Conservation (phyloP, 2,329 filamentous ascomycete genomes). For the Beauveria australis region DNA sequence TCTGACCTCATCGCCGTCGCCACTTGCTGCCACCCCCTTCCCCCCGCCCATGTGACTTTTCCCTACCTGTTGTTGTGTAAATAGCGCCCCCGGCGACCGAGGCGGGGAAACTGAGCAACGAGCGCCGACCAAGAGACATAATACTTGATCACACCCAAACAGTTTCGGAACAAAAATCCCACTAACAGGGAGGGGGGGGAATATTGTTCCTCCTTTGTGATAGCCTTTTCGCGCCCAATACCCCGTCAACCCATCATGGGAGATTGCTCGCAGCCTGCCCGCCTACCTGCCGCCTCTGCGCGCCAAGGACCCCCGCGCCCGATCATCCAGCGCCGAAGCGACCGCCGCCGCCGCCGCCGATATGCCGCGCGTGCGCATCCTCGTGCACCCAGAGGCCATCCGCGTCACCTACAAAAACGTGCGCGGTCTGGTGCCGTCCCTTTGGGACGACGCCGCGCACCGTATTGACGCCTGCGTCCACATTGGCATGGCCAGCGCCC, state of each 20-base stretch:
- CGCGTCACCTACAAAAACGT: constrained; percentile 64
- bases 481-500: constrained; percentile 67
- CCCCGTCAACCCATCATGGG: constrained; percentile 70
- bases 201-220: neutral
- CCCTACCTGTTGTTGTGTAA: too few relatives aligned
- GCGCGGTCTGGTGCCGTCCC: constrained; percentile 50
- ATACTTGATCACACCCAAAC: neutral
- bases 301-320: constrained; percentile 30
- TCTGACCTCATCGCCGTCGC: neutral
- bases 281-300: constrained; percentile 47
- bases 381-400: constrained; percentile 58
- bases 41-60: neutral
- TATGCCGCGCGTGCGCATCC: constrained; percentile 47
- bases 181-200: neutral
- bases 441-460: constrained; percentile 42
- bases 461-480: constrained; percentile 62
- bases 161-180: too few relatives aligned
- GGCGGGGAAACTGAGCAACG: neutral
- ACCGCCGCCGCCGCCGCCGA: constrained; percentile 15
- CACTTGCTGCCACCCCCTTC: neutral
- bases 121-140: neutral
- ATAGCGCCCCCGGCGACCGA: neutral
- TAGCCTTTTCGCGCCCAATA: constrained; percentile 70
- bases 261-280: constrained; percentile 66
- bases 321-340: constrained; percentile 1